Base-by-base conservation (phyloP, 2,329 filamentous ascomycete species). In the Stagonosporopsis chrysanthemi region DNA sequence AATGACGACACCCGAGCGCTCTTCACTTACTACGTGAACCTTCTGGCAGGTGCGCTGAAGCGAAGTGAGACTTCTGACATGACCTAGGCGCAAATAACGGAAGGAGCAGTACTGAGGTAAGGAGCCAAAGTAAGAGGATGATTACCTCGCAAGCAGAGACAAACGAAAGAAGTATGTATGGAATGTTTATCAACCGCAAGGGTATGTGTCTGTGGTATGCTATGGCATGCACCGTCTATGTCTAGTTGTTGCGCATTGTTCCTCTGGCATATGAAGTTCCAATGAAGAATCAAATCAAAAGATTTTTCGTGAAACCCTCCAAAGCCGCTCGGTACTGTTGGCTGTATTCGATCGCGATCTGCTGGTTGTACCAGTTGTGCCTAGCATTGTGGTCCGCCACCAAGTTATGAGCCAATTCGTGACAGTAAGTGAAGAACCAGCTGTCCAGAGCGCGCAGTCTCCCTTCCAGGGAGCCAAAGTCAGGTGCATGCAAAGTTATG, bases 341-440 rank as follows among this genome's bases (percentile, higher is more conserved):
- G 42, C 69, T 71, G 40, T 68, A 75, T 61, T 75, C 72, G 29
- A 75, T 73, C n/a, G 72, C 72, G 48, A 75, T 75, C 61, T 75
- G 73, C 59, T 73, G 69, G 49, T 75, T 70, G 51, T 75, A 76
- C 74, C 74, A 76, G 24, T 63, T 73, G 51, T 75, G 73, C 50
- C 74, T 62, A 12, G 74, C 72, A 54, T 75, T 75, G 75, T 98
- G 94, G 61, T 87, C 84, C 35, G 80, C 78, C 8, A 97, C 91
- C 52, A 99, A 79, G 74, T 99, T 99, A 78, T 99, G 95, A 56
- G 95, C 93, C 75, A 99, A 79, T 79, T 99, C 96, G 74, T 99
- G 95, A 61, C 92, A 96, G 60, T 97, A 76, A n/a, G 95, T 92
- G 62, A 97, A 90, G 86, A 90, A 97, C 94, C 94, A 98, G 2